Evolutionary conservation across 768 basidiomycete genomes (phyloP), one percentile per base, ranked within the genome.

Genomic region (Tricholoma saponaceum): DNA sequence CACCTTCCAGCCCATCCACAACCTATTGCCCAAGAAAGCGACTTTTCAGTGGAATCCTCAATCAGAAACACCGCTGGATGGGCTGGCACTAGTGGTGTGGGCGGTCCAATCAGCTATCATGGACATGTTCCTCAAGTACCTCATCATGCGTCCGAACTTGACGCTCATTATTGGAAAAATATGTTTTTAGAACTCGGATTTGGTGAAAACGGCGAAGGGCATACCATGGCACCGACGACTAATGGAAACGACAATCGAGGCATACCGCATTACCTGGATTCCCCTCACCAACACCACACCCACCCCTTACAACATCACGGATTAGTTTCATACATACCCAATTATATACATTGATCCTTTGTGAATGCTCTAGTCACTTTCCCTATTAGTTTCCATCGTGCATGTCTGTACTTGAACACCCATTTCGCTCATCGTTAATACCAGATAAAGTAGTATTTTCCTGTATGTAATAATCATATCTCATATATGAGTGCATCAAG

Each of bases 141-240:
- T 20, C 74, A 74, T 33, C 74, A 79, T 51, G 77, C 79, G 16
- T 76, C 81, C 5, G 83, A 84, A 61, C 75, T 78, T n/a, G 89
- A 91, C 67, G 80, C 80, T 10, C 76, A 82, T 54, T 91, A 91
- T 69, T 89, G 83, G 79, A 82, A 83, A 62, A 83, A 82, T 58
- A 90, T 91, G 87, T 83, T 88, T 62, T 71, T 85, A 46, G 87
- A 90, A 61, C 79, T 89, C 14, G 88, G 89, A 20, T 86, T 85
- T 61, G 84, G 84, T 18, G 84, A 78, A 41, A 74, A 75, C 54
- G 70, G 65, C 25, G 72, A 80, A 44, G 64, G 68, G 6, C 62
- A 67, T 44, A 59, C 68, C 50, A 67, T 70, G 18, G 52, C 62
- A 37, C 64, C 67, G 12, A 20, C 41, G 18, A 60, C 65, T 32